A percentile compares a stretch with the other conserved stretches of the same genome.
These are phyloP conservation scores for Phytophthora citrophthora DNA, from an alignment of 352 stramenopile genomes.

Conservation along the genomic window DNA sequence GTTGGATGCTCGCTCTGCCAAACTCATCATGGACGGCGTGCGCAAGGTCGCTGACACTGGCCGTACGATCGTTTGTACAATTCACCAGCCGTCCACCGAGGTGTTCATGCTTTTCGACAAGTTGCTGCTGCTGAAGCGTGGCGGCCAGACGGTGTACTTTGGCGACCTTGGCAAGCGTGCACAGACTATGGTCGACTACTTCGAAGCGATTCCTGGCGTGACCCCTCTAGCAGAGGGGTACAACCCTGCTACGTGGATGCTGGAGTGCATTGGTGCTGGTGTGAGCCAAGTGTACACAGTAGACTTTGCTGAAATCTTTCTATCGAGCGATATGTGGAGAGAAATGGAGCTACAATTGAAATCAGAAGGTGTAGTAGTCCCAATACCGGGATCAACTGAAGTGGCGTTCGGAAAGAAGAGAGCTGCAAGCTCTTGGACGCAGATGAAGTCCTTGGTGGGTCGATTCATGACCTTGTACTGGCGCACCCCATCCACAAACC, in stretches of 20 bases:
- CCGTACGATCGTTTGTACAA: slow-evolving; percentile 89
- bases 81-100: slow-evolving; percentile 88
- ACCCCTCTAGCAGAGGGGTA: slow-evolving; percentile 52
- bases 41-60: slow-evolving; percentile 57
- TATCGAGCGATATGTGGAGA: slow-evolving; percentile 29
- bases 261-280: slow-evolving; percentile 78
- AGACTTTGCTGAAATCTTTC: slow-evolving; percentile 36
- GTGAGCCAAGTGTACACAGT: slow-evolving; percentile 24
- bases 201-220: slow-evolving; percentile 73
- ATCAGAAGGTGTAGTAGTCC: slow-evolving; percentile 31
- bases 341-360: slow-evolving; percentile 32
- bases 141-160: slow-evolving; percentile 84
- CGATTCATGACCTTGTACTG: slow-evolving; percentile 39
- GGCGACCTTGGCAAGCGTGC: slow-evolving; percentile 70
- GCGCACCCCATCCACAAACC: slow-evolving; percentile 23
- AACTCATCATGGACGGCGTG: slow-evolving; percentile 83
- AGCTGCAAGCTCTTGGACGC: slow-evolving; percentile 28
- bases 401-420: slow-evolving; percentile 43
- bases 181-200: slow-evolving; percentile 57
- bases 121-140: slow-evolving; percentile 86
- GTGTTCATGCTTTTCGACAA: slow-evolving; percentile 89
- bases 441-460: slow-evolving; percentile 39
- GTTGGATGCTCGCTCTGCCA: slow-evolving; percentile 55
- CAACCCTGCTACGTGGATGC: slow-evolving; percentile 93
- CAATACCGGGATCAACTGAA: slow-evolving; percentile 11